Conservation (phyloP, 192 early-diverging fungal genomes). For the Jimgerdemannia flammicorona region DNA sequence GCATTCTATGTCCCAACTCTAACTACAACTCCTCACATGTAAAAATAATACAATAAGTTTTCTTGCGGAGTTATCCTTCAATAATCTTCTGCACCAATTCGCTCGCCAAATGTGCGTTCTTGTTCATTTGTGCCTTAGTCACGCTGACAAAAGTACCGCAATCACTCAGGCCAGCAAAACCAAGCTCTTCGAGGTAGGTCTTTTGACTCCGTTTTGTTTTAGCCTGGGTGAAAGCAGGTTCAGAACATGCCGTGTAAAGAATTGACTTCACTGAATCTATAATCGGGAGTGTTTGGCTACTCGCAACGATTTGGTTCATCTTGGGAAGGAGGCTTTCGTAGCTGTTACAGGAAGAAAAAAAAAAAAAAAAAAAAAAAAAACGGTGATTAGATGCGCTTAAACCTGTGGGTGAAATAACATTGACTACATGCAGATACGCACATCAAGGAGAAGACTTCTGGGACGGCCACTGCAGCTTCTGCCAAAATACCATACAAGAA, state of each 20-base stretch:
- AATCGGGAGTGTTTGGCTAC: conserved; percentile 57
- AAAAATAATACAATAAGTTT: not conserved
- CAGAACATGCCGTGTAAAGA: conserved; percentile 59
- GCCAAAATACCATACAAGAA: conserved; percentile 76
- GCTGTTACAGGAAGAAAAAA: conserved; percentile 23
- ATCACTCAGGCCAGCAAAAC: conserved; percentile 11
- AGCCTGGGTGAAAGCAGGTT: conserved; percentile 29
- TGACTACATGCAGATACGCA: conserved; percentile 37
- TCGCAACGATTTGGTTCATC: conserved; percentile 67
- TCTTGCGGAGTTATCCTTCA: not conserved
- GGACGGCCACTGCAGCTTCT: conserved; percentile 65
- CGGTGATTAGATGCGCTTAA: too few species aligned
- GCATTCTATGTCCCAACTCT: too few species aligned
- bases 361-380: conserved; percentile 3
- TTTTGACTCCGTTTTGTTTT: conserved; percentile 38
- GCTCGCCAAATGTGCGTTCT: conserved; percentile 6
- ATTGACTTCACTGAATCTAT: conserved; percentile 72
- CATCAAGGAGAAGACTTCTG: conserved; percentile 72
- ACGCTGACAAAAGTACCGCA: conserved; percentile 3
- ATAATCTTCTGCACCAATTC: conserved; percentile 4
- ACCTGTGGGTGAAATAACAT: not conserved
- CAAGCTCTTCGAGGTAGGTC: conserved; percentile 45
- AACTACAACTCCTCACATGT: too few species aligned
- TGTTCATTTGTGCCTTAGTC: not conserved
- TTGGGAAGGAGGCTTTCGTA: conserved; percentile 70